Conservation (phyloP, 1,139 yeast species). For the Saccharomycopsis hybrid region DNA sequence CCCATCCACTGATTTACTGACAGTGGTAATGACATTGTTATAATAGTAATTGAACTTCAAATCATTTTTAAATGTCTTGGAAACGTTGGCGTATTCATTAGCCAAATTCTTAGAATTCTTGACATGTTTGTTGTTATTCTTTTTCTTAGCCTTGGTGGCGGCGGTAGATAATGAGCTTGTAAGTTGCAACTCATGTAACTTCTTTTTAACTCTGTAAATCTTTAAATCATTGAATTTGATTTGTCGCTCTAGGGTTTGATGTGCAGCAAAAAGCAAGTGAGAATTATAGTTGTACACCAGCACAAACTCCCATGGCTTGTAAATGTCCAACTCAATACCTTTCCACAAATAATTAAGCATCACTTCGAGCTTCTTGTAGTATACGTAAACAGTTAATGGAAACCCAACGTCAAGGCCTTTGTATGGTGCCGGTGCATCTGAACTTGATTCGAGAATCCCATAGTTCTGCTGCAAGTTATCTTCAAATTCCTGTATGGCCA, state of each 20-base stretch:
- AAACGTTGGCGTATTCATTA: neutral
- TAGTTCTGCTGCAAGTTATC: conserved; percentile 9
- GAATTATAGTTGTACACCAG: conserved; percentile 64
- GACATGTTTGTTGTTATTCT: neutral
- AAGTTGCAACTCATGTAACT: conserved; percentile 41
- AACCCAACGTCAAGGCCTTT: too few species aligned
- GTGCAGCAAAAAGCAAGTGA: conserved; percentile 43
- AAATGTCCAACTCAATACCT: conserved; percentile 74
- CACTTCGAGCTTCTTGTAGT: conserved; percentile 52
- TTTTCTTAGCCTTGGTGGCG: conserved; percentile 30
- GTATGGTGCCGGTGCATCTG: conserved; percentile 30
- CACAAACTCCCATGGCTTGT: conserved; percentile 64
- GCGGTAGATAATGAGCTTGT: conserved; percentile 29
- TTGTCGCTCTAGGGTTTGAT: conserved; percentile 46
- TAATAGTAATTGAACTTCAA: neutral
- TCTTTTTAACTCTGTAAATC: conserved; percentile 30
- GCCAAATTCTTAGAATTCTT: neutral
- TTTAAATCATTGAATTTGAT: conserved; percentile 38
- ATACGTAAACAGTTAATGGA: conserved; percentile 66
- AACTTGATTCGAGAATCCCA: conserved; percentile 18
- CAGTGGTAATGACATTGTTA: neutral
- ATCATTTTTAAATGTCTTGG: conserved; percentile 2
- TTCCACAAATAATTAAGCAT: conserved; percentile 70
- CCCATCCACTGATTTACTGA: too few species aligned
- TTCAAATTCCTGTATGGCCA: conserved; percentile 50